phyloP scores from a whole-genome alignment of 1,139 yeast genomes.

The Wickerhamomyces sp. region DNA sequence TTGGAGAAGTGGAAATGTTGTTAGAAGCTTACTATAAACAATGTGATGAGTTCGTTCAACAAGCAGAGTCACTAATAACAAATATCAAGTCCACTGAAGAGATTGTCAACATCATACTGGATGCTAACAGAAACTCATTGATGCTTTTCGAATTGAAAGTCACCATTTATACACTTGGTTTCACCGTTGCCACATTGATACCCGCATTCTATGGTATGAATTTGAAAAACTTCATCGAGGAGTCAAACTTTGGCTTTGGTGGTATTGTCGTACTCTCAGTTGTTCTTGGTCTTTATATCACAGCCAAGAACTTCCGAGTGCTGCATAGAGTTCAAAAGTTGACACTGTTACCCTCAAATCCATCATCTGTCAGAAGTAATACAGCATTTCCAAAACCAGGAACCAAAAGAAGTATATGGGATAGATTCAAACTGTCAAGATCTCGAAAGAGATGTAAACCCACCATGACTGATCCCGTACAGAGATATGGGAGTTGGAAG shows the following conservation, averaged over 20 bases:
- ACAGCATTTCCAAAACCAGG: background rate
- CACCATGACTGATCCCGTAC: slow-evolving; percentile 29
- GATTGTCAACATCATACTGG: slow-evolving; percentile 71
- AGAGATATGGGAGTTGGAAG: slow-evolving; percentile 64
- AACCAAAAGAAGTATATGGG: background rate
- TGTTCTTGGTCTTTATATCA: slow-evolving; percentile 35
- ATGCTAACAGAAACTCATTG: slow-evolving; percentile 72
- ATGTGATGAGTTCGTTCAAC: slow-evolving; percentile 77
- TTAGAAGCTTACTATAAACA: slow-evolving; percentile 73
- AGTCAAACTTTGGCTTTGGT: slow-evolving; percentile 45
- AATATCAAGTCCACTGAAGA: slow-evolving; percentile 80
- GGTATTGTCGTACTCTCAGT: slow-evolving; percentile 36
- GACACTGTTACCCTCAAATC: slow-evolving; percentile 34
- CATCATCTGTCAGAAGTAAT: slow-evolving; percentile 5
- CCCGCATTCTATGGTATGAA: slow-evolving; percentile 85
- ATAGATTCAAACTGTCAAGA: background rate
- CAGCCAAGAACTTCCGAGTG: slow-evolving; percentile 34
- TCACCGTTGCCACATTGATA: slow-evolving; percentile 56
- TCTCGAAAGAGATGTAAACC: slow-evolving; percentile 3
- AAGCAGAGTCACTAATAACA: slow-evolving; percentile 61
- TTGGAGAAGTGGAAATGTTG: slow-evolving; percentile 69
- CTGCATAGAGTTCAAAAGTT: slow-evolving; percentile 39
- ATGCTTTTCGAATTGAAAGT: slow-evolving; percentile 70
- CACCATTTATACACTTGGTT: slow-evolving; percentile 57
- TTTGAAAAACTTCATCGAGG: slow-evolving; percentile 71